Base-by-base conservation (phyloP, 257 asterid species). In the Solanum acaule region DNA sequence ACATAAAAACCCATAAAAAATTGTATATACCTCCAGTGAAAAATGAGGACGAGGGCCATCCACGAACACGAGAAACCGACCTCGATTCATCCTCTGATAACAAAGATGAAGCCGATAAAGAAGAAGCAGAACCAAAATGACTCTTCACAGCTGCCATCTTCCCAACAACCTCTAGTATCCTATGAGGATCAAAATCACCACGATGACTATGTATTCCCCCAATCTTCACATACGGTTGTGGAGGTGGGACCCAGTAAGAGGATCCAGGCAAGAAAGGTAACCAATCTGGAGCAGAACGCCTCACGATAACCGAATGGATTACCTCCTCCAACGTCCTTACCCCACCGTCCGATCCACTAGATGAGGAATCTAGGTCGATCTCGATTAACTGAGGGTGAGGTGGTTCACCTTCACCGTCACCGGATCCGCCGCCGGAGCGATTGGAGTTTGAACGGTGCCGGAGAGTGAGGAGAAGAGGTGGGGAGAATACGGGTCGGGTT, bases 281-380 rank as follows among this genome's bases (percentile, higher is more conserved):
- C 92, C 93, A 91, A 91, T 91, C 93, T 10, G 93, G 93, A 2
- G 93, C 89, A 29, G 93, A 86, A n/a, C 93, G 91, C 61, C 92
- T 90, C 35, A 89, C 91, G 23, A 90, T 89, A 40, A 91, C 73
- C 20, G 79, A 82, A 52, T 91, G 91, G 37, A 91, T 87, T 6
- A 87, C 93, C 77, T 91, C 92, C 63, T 91, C 93, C 10, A 91
- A 89, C 86, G 85, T 91, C 84, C 44, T 49, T n/a, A 87, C 29
- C 38, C 88, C 87, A 13, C 91, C 91, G 63, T 84, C 59, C 9
- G 88, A 49, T 15, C 90, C 73, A 5, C 68, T 35, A 0, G 91
- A 86, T 2, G 90, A 88, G 4, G 88, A 86, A 11, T 90, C 93
- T 35, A 90, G 77, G 71, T 91, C 93, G 29, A 91, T 34, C 81